Conservation (phyloP, 2,329 filamentous ascomycete genomes). For the Moelleriella libera region DNA sequence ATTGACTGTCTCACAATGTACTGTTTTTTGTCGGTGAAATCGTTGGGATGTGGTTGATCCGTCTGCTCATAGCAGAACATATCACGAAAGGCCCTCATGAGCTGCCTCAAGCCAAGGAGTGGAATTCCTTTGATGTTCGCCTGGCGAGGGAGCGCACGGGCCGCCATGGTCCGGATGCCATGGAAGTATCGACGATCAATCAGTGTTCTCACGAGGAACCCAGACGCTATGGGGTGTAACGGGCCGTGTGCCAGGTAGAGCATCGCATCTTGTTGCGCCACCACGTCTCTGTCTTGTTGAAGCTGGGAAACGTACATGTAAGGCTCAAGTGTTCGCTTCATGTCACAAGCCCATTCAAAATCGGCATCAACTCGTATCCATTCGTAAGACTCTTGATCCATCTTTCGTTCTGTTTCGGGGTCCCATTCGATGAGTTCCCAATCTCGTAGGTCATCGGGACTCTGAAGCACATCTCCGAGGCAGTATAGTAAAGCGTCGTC, state of each 20-base stretch:
- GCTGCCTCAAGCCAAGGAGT: conserved; percentile 70
- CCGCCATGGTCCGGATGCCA: conserved; percentile 78
- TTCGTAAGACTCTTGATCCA: conserved; percentile 94
- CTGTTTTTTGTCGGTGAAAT: conserved; percentile 75
- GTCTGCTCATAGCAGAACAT: conserved; percentile 75
- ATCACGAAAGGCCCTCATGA: conserved; percentile 74
- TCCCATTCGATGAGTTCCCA: conserved; percentile 88
- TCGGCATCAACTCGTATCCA: conserved; percentile 98
- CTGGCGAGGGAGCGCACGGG: conserved; percentile 63
- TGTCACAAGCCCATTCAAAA: conserved; percentile 91
- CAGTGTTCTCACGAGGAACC: conserved; percentile 76
- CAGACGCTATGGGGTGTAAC: conserved; percentile 71
- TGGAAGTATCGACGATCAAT: conserved; percentile 90
- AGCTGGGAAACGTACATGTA: conserved; percentile 98
- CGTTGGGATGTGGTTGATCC: conserved; percentile 71
- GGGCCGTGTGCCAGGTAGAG: conserved; percentile 55
- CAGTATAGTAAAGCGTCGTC: conserved; percentile 82
- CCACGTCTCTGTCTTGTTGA: conserved; percentile 91
- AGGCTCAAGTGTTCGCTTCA: conserved; percentile 67
- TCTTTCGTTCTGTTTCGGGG: conserved; percentile 71
- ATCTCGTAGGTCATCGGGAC: conserved; percentile 62
- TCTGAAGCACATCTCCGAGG: conserved; percentile 78
- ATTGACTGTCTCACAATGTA: conserved; percentile 81
- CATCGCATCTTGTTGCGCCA: conserved; percentile 69
- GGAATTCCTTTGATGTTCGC: conserved; percentile 50